Percentiles rank a stretch among this genome's conserved stretches.
Conservation (phyloP, 352 stramenopile genomes). For the Pythium aquatile region DNA sequence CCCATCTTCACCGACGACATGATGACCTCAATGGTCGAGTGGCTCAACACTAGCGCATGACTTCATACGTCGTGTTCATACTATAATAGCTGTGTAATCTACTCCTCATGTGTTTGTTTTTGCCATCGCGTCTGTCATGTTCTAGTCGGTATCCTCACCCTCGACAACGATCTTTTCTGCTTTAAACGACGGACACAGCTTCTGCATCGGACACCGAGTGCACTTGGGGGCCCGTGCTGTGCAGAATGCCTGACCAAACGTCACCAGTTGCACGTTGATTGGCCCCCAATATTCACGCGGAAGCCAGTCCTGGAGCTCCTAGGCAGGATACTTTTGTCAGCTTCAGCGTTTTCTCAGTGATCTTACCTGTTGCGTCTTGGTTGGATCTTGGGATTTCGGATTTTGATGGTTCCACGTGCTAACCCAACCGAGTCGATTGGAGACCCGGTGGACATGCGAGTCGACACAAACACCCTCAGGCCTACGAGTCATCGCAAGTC, state of each 20-base stretch:
- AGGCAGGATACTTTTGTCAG: not conserved
- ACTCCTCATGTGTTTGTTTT: not conserved
- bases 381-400: not conserved
- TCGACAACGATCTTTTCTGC: not conserved
- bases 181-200: not conserved
- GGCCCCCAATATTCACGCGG: not conserved
- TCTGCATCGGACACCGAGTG: not conserved
- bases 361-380: not conserved
- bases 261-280: not conserved
- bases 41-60: slow-evolving; percentile 23
- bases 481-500: not conserved
- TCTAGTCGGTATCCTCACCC: not conserved
- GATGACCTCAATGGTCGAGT: slow-evolving; percentile 28
- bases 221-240: not conserved
- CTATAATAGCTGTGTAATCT: not conserved
- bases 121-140: too few relatives aligned
- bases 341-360: too few relatives aligned
- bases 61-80: not conserved
- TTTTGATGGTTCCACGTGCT: not conserved
- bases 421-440: not conserved
- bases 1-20: slow-evolving; percentile 21
- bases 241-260: not conserved
- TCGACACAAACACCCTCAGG: not conserved
- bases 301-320: not conserved
- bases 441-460: not conserved